These are phyloP conservation scores for Spergularia bocconei DNA, from an alignment of 148 eudicot genomes.

Conservation along the genomic window DNA sequence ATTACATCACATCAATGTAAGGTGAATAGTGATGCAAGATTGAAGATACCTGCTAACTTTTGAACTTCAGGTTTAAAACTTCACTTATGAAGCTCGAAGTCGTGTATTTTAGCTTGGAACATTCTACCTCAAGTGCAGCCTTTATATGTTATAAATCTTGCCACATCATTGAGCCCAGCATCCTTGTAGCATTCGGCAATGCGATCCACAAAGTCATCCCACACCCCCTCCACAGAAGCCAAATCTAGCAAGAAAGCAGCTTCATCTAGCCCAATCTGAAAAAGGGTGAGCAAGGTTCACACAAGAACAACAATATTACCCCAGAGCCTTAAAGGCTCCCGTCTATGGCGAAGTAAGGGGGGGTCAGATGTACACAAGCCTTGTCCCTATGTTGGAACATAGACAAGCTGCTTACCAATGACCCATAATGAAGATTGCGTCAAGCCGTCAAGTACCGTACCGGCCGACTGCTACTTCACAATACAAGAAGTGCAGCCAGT, in stretches of 20 bases:
- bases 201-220: slow-evolving; percentile 66
- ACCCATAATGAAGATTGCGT: too few species aligned
- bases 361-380: too few species aligned
- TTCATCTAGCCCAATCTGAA: slow-evolving; percentile 86
- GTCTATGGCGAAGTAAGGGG: too few species aligned
- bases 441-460: too few species aligned
- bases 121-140: slow-evolving; percentile 35
- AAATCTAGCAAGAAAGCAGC: slow-evolving; percentile 93
- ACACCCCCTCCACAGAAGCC: slow-evolving; percentile 88
- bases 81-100: not conserved
- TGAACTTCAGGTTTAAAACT: not conserved
- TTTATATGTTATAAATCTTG: slow-evolving; percentile 63
- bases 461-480: too few species aligned
- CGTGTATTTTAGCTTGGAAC: not conserved
- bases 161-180: slow-evolving; percentile 68
- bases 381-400: too few species aligned
- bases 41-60: slow-evolving; percentile 9
- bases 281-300: not conserved
- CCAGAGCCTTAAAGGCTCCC: too few species aligned
- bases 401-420: too few species aligned
- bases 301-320: too few species aligned
- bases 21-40: not conserved
- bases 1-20: slow-evolving; percentile 12
- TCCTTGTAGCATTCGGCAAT: slow-evolving; percentile 74
- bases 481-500: too few species aligned